Evolutionary conservation across 352 stramenopile species (phyloP).

Genomic region (Phytophthora foliorum): DNA sequence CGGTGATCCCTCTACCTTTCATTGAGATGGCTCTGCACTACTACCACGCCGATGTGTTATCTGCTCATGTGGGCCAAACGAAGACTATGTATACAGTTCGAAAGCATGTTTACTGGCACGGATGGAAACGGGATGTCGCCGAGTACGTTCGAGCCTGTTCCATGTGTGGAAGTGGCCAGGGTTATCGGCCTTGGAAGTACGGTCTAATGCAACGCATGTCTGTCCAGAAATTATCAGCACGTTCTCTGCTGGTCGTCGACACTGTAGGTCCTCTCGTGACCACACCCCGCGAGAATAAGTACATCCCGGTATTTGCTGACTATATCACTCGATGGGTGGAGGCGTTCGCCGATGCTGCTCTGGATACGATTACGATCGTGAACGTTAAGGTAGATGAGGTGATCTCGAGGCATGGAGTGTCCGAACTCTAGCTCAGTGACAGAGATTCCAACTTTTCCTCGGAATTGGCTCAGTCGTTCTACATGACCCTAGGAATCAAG

Average conservation of each 20-base stretch:
- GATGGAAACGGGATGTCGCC: not conserved
- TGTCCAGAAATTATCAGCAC: not conserved
- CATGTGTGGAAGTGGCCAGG: not conserved
- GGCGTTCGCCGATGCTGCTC: not conserved
- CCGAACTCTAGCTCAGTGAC: not conserved
- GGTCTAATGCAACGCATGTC: not conserved
- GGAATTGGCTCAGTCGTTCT: not conserved
- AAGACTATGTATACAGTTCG: not conserved
- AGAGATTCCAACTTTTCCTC: not conserved
- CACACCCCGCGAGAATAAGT: not conserved
- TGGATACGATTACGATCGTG: not conserved
- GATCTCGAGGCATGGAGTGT: not conserved
- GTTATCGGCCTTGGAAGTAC: not conserved
- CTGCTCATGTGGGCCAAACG: not conserved
- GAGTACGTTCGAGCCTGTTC: not conserved
- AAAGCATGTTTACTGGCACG: not conserved
- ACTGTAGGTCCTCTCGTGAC: not conserved
- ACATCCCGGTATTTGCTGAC: not conserved
- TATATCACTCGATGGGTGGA: not conserved
- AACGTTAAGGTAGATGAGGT: not conserved
- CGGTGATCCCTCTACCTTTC: not conserved
- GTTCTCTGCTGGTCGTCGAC: not conserved
- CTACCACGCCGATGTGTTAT: not conserved
- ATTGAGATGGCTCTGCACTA: not conserved
- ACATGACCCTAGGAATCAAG: not conserved